Percentiles rank a stretch among this genome's conserved stretches.
Evolutionary conservation across 2,329 filamentous ascomycete genomes (phyloP).

Genomic region (Chrysoporthe deuterocubensis): DNA sequence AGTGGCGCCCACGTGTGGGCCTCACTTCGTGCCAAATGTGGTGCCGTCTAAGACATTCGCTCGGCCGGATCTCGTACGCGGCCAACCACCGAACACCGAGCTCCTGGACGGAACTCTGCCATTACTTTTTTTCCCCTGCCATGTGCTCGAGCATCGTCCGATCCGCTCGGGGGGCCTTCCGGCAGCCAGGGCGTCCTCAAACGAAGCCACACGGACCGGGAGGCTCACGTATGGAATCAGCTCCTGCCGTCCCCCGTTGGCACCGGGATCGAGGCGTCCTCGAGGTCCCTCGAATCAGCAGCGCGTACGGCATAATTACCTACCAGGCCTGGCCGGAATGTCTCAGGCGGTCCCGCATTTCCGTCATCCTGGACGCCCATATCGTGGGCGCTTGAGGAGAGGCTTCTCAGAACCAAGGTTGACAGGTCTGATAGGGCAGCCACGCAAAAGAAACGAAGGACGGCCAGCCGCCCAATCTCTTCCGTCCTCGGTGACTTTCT

Average conservation of each 20-base stretch:
- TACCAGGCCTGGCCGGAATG: background rate
- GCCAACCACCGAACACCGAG: conserved; percentile 2
- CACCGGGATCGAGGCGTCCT: conserved; percentile 2
- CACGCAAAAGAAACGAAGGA: conserved; percentile 4
- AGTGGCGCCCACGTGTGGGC: background rate
- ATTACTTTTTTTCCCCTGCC: background rate
- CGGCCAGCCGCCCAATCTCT: background rate
- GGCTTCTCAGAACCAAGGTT: background rate
- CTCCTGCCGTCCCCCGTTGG: background rate
- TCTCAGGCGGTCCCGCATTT: background rate
- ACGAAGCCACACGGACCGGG: background rate
- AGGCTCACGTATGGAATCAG: background rate
- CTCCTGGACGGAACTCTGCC: background rate
- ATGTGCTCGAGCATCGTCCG: background rate
- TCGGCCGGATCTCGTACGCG: conserved; percentile 1
- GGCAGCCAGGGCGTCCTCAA: background rate
- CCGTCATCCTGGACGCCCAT: conserved; percentile 10
- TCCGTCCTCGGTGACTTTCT: background rate
- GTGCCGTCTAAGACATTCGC: conserved; percentile 8
- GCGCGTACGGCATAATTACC: background rate
- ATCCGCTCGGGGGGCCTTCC: background rate
- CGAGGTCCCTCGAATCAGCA: background rate
- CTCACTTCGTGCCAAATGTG: background rate
- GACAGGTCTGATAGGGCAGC: background rate
- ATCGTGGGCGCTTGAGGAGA: background rate